Conservation (phyloP, 2,329 filamentous ascomycete genomes). For the Talaromyces sp. region DNA sequence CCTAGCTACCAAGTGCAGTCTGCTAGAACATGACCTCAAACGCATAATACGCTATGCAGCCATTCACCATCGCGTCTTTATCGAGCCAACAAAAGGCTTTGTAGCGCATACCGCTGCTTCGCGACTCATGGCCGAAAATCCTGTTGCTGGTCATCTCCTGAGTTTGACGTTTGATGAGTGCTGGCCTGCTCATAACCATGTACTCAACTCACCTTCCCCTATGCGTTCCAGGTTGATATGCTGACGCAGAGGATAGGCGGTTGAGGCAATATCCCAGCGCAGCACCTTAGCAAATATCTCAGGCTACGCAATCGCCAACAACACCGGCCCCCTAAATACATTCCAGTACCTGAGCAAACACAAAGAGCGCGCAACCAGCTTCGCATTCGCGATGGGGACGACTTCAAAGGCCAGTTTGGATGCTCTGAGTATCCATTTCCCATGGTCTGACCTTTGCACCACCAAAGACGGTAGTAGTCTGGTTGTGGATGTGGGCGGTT, state of each 20-base stretch:
- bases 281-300: constrained; percentile 12
- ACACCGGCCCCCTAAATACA: constrained; percentile 12
- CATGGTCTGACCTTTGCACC: constrained; percentile 1
- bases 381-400: constrained; percentile 17
- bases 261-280: constrained; percentile 15
- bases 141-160: constrained; percentile 6
- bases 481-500: constrained; percentile 45
- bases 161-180: constrained; percentile 18
- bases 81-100: constrained; percentile 15
- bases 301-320: constrained; percentile 17
- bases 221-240: not conserved
- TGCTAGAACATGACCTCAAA: constrained; percentile 14
- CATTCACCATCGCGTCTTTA: constrained; percentile 17
- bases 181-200: constrained; percentile 17
- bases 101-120: constrained; percentile 19
- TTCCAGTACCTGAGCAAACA: constrained; percentile 13
- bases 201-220: not conserved
- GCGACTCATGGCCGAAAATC: constrained; percentile 13
- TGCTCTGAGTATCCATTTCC: constrained; percentile 8
- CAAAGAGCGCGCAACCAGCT: constrained; percentile 12
- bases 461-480: not conserved
- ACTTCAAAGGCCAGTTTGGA: constrained; percentile 14
- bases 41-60: constrained; percentile 17
- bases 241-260: not conserved
- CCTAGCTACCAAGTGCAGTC: constrained; percentile 12